Evolutionary conservation across 2,329 filamentous ascomycete species (phyloP), one percentile per base, ranked within the genome.

Genomic region (Lasiodiplodia theobromae): DNA sequence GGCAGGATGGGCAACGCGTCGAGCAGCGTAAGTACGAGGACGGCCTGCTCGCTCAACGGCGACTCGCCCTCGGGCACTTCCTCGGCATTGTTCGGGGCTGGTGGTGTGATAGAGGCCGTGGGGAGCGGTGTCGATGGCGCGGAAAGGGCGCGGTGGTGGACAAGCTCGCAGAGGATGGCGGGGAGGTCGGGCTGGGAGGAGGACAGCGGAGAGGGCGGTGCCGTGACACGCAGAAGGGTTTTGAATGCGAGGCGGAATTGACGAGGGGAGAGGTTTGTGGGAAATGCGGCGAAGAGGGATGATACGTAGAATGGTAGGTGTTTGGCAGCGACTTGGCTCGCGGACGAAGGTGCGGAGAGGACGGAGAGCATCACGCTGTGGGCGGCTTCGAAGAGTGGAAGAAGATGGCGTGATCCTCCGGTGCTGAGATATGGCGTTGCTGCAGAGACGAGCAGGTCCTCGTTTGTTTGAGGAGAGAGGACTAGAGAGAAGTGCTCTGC

Each of bases 241-340:
- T 91, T 92, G 83, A 97, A 94, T 12, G 94, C 94, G 11, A 97
- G 85, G 37, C 94, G 88, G 82, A 97, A 97, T 77, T 97, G 94
- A 18, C 94, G 89, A 0, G 92, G 86, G 0, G 92, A 94, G 23
- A 97, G 88, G 69, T 91, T 91, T 1, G 84, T 77, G 0, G 94
- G 94, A 78, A 97, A 97, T 0, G 93, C 90, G 75, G 84, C 84
- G 75, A 97, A 92, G 0, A 97, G 85, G 16, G 90, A 89, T 73
- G 94, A 90, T 71, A 96, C 89, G 79, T 97, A 97, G 75, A 92
- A 92, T 0, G 93, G 92, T 1, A 94, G 85, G 66, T 96, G 87
- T 71, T 87, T 86, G 10, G 89, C 86, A 18, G 92, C 90, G 25
- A 96, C 82, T 18, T 37, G 73, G 16, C 87, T 81, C 21, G 90